Base-by-base conservation (phyloP, 2,329 filamentous ascomycete genomes). In the Paecilomyces dactylethromorphus region DNA sequence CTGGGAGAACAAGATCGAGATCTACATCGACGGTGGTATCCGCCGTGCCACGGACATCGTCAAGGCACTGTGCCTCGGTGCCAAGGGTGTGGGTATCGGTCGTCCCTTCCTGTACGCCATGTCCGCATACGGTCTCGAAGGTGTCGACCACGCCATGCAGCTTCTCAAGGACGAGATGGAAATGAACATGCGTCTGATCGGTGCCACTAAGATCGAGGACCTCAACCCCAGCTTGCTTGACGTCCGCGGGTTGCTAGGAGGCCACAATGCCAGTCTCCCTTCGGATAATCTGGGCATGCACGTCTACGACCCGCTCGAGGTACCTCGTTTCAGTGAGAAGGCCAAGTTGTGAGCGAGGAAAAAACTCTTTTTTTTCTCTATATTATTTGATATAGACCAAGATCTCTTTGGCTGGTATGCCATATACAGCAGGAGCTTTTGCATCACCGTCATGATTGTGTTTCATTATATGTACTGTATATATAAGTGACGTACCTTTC, bases 151-250 rank as follows among this genome's bases (percentile, higher is more conserved):
- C 33, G 94, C 94, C 32, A 96, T 97, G 89, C 89, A 92, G 75
- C 79, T 96, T 59, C 82, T 96, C 66, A 92, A 90, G 78, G 94
- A 97, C 69, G 94, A 99, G 82, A 90, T 99, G 85, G 92, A 95
- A 79, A 97, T 97, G 93, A 94, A 93, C 71, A 97, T 99, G 94
- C 86, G 94, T 6, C 79, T 99, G 63, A 91, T 99, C 66, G 94
- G 94, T 10, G 90, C 87, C 60, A 84, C 82, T 21, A 87, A 77
- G 60, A 75, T 99, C 32, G 85, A 86, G 35, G 87, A 99, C 66
- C 78, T 99, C 62, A 90, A 89, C 62, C 88, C 92, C 0, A 87
- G 86, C 26, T 78, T 99, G 74, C 74, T 99, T 21, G 94, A 99
- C 71, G 84, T 85, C 0, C 80, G 89, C 61, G 90, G 88, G 2